A percentile compares a stretch with the other conserved stretches of the same genome.
Conservation (phyloP, 352 stramenopile species). For the Pythium aquatile region DNA sequence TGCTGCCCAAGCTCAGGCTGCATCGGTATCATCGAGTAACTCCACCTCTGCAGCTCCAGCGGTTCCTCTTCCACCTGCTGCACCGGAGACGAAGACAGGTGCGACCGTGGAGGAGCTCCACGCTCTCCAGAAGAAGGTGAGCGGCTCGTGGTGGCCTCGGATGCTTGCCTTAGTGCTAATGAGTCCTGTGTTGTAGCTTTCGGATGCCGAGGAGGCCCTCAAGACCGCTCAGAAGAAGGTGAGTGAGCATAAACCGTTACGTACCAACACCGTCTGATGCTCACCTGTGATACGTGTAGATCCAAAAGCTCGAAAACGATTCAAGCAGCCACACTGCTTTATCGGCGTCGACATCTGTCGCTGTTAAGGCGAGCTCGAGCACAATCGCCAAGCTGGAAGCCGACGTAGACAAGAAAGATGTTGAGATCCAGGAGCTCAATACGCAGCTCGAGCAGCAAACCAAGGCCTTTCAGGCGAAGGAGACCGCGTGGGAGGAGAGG, state of each 20-base stretch:
- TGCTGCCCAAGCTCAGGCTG: slow-evolving; percentile 13
- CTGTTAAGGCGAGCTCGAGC: slow-evolving; percentile 24
- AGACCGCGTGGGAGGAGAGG: slow-evolving; percentile 57
- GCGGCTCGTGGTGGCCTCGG: background rate
- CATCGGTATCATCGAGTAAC: slow-evolving; percentile 17
- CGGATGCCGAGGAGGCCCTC: slow-evolving; percentile 16
- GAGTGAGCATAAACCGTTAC: background rate
- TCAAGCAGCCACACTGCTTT: slow-evolving; percentile 29
- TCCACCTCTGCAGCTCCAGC: background rate
- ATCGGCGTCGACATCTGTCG: slow-evolving; percentile 39
- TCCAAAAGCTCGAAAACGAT: slow-evolving; percentile 59
- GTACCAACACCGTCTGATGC: background rate
- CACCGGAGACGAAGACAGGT: slow-evolving; percentile 14
- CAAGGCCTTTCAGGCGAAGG: slow-evolving; percentile 42
- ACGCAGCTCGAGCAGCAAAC: slow-evolving; percentile 54
- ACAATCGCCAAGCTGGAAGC: slow-evolving; percentile 41
- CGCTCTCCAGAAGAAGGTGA: slow-evolving; percentile 58
- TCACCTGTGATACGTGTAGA: slow-evolving; percentile 29
- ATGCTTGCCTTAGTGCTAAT: background rate
- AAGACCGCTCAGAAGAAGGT: slow-evolving; percentile 54
- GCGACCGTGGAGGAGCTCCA: slow-evolving; percentile 39
- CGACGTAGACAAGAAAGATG: slow-evolving; percentile 42
- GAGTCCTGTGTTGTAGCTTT: slow-evolving; percentile 10
- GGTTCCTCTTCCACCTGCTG: slow-evolving; percentile 21
- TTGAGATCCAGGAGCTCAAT: slow-evolving; percentile 34